Evolutionary conservation across 768 basidiomycete species (phyloP), one percentile per base, ranked within the genome.

Genomic region (Kondoa malvinella): DNA sequence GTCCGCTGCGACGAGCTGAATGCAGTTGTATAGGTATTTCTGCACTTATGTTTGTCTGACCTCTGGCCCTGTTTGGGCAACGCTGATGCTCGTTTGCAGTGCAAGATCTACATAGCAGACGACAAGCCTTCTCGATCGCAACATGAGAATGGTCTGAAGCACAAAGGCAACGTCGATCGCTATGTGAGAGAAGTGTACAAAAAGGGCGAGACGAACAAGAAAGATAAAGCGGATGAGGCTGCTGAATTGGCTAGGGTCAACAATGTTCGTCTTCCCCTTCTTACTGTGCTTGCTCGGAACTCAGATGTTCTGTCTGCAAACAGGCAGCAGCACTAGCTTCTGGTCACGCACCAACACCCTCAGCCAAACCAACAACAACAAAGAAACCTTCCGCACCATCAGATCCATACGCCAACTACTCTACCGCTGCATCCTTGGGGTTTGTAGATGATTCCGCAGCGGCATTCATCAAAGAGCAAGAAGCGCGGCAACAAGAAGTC

Each of bases 21-120:
- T 50, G 21, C 40, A 50, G 40, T 21, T 8, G 21, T 50, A 50
- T 8, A 50, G 21, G 21, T 50, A 50, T 50, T 50, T 50, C 40
- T 50, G 40, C 40, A 50, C 40, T 50, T 50, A 50, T 50, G 40
- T 50, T 8, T 8, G 40, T 50, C 21, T 21, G 4, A 59, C 25
- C 27, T 59, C 58, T 59, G 25, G 14, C 58, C 58, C 4, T 59
- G 27, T 14, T 25, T 59, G 27, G 25, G 14, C 27, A 25, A 59
- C 12, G 58, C 58, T 31, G 58, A n/a, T 31, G 14, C 27, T 59
- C 14, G 25, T 59, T 63, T 76, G 95, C 96, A 96, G 80, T 97
- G 95, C 80, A 88, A 91, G 64, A 91, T 90, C 71, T 96, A 86
- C 80, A 96, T 99, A 70, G 84, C 91, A 65, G 95, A 99, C 79